A percentile compares a stretch with the other conserved stretches of the same genome.
phyloP scores from a whole-genome alignment of 768 basidiomycete genomes.

The Panaeolus papilionaceus region DNA sequence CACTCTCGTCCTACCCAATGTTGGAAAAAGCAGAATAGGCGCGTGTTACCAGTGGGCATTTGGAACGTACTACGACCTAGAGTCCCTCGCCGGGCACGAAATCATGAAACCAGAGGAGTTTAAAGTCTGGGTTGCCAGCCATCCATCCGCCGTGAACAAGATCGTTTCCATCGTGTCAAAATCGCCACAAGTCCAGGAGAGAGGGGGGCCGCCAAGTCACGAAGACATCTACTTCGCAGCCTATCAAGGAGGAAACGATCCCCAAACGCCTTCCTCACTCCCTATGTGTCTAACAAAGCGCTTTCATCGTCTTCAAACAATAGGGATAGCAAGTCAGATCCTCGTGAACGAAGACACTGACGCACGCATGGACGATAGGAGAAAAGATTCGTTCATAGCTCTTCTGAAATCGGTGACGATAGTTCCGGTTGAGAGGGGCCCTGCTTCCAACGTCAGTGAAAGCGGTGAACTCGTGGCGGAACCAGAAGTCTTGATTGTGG shows the following conservation, averaged over 20 bases:
- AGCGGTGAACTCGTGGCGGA: slow-evolving; percentile 16
- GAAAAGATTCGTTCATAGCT: not conserved
- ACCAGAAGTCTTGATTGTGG: slow-evolving; percentile 54
- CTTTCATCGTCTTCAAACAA: slow-evolving; percentile 21
- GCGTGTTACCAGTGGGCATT: slow-evolving; percentile 57
- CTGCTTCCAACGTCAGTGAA: slow-evolving; percentile 19
- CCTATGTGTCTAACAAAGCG: slow-evolving; percentile 17
- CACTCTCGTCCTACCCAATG: slow-evolving; percentile 66
- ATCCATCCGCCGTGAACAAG: not conserved
- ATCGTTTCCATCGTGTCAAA: slow-evolving; percentile 42
- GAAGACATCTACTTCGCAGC: slow-evolving; percentile 5
- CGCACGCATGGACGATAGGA: not conserved
- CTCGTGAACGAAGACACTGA: slow-evolving; percentile 1
- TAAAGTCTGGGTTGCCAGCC: slow-evolving; percentile 25
- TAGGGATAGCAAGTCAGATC: slow-evolving; percentile 7
- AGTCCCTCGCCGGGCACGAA: slow-evolving; percentile 21
- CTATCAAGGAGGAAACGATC: not conserved
- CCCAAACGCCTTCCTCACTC: not conserved
- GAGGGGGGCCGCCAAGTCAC: not conserved
- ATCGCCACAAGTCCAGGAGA: slow-evolving; percentile 4
- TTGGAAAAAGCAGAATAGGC: slow-evolving; percentile 60
- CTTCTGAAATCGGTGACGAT: not conserved
- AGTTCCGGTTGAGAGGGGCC: slow-evolving; percentile 14
- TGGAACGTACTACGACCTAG: slow-evolving; percentile 54
- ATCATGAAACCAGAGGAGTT: slow-evolving; percentile 46